Percentiles rank a stretch among this genome's conserved stretches.
These are phyloP conservation scores for Tulasnella sp. DNA, from an alignment of 768 basidiomycete genomes.

Conservation along the genomic window DNA sequence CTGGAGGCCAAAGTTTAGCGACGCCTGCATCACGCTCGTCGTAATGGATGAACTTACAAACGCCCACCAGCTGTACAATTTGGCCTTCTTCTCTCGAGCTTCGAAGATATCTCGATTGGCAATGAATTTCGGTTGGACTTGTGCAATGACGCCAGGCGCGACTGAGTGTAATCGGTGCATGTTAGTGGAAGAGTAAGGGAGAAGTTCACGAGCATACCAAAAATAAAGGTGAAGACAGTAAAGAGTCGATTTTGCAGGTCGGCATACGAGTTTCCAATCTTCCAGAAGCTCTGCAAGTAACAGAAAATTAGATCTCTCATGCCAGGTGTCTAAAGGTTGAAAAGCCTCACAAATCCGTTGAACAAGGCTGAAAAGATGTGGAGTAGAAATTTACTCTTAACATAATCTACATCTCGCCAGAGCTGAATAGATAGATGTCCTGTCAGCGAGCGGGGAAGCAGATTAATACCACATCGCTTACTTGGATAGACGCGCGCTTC, in stretches of 20 bases:
- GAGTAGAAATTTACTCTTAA: slow-evolving; percentile 30
- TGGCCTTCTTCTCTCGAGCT: slow-evolving; percentile 28
- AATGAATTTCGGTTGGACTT: slow-evolving; percentile 29
- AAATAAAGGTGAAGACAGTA: slow-evolving; percentile 22
- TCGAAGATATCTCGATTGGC: slow-evolving; percentile 28
- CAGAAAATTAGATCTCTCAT: too few species aligned
- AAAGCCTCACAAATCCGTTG: slow-evolving; percentile 28
- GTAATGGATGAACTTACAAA: slow-evolving; percentile 7
- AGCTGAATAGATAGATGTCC: slow-evolving; percentile 22
- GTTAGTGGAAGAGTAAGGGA: background rate
- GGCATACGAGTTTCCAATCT: slow-evolving; percentile 25
- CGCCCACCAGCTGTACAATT: slow-evolving; percentile 27
- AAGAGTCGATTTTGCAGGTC: slow-evolving; percentile 30
- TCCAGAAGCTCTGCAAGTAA: slow-evolving; percentile 28
- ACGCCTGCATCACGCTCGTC: background rate
- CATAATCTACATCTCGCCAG: slow-evolving; percentile 32
- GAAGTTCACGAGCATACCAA: background rate
- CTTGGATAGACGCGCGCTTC: slow-evolving; percentile 27
- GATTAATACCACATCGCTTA: background rate
- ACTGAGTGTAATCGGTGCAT: background rate
- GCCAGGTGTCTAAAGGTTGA: too few species aligned
- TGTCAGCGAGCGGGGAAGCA: background rate
- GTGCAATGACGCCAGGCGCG: slow-evolving; percentile 20
- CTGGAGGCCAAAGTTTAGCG: background rate
- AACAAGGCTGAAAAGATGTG: slow-evolving; percentile 22